These are phyloP conservation scores for Dictyostelium brefeldianum DNA, from an alignment of 78 protist genomes.

Conservation along the genomic window DNA sequence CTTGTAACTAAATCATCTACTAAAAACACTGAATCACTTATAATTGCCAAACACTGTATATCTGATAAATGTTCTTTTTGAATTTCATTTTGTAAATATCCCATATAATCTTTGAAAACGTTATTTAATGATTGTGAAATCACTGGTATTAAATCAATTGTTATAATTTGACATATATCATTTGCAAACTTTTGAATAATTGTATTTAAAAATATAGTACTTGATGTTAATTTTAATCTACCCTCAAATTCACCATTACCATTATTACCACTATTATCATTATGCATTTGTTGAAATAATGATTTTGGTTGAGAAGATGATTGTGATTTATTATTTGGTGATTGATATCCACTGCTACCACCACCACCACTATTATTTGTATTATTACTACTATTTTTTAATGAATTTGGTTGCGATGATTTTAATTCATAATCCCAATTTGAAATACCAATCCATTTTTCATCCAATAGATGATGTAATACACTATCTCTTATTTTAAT, in stretches of 20 bases:
- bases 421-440: slow-evolving; percentile 66
- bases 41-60: slow-evolving; percentile 46
- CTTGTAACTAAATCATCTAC: slow-evolving; percentile 46
- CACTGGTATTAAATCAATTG: slow-evolving; percentile 40
- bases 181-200: slow-evolving; percentile 61
- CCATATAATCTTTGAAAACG: slow-evolving; percentile 48
- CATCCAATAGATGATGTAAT: slow-evolving; percentile 50
- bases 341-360: background rate
- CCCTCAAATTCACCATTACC: slow-evolving; percentile 4
- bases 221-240: slow-evolving; percentile 46
- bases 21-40: slow-evolving; percentile 33
- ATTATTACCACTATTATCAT: background rate
- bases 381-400: background rate
- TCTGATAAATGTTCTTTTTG: slow-evolving; percentile 50
- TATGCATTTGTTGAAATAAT: background rate
- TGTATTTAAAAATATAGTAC: slow-evolving; percentile 69
- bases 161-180: slow-evolving; percentile 58
- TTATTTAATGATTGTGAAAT: slow-evolving; percentile 28
- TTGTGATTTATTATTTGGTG: background rate
- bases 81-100: background rate
- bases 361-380: background rate
- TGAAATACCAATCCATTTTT: slow-evolving; percentile 52
- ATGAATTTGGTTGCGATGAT: background rate
- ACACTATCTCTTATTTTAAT: slow-evolving; percentile 23
- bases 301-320: too few species aligned